These are phyloP conservation scores for Eutrema japonicum DNA, from an alignment of 345 rosid species.

Conservation along the genomic window DNA sequence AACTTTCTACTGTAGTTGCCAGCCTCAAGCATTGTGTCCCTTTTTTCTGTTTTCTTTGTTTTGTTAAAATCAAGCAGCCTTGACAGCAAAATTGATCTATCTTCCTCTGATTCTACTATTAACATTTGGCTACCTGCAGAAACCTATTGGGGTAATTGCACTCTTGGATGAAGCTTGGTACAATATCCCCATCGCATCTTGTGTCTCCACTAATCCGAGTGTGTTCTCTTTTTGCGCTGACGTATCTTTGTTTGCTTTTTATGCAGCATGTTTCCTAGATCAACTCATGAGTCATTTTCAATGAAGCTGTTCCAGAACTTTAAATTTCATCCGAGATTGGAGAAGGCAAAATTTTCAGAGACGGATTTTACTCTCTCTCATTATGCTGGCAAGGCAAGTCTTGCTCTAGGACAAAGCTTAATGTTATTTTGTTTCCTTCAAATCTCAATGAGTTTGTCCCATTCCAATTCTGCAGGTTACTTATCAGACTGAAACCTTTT, in stretches of 20 bases:
- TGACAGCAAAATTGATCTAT: conserved; percentile 16
- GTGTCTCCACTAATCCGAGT: conserved; percentile 5
- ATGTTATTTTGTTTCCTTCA: conserved; percentile 21
- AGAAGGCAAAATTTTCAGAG: conserved; percentile 89
- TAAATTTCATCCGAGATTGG: conserved; percentile 69
- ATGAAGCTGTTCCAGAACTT: conserved; percentile 85
- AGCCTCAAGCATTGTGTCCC: conserved; percentile 11
- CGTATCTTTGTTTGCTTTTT: conserved; percentile 58
- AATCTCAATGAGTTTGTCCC: conserved; percentile 28
- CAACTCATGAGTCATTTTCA: conserved; percentile 87
- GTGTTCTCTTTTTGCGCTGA: conserved; percentile 18
- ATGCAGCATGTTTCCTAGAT: conserved; percentile 97
- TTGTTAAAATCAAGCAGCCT: conserved; percentile 9
- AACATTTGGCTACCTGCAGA: conserved; percentile 61
- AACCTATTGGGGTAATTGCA: conserved; percentile 94
- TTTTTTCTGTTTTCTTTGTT: conserved; percentile 1
- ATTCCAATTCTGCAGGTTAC: conserved; percentile 67
- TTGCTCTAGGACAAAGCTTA: conserved; percentile 40
- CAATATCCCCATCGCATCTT: conserved; percentile 33
- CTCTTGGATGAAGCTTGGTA: conserved; percentile 99
- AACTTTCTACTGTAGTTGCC: conserved; percentile 8
- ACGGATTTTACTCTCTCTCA: conserved; percentile 89
- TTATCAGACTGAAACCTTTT: conserved; percentile 81
- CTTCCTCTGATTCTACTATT: conserved; percentile 35
- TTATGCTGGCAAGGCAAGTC: conserved; percentile 97